A percentile compares a stretch with the other conserved stretches of the same genome.
phyloP scores from a whole-genome alignment of 306 rosid genomes.

The Ormosia semicastrata region DNA sequence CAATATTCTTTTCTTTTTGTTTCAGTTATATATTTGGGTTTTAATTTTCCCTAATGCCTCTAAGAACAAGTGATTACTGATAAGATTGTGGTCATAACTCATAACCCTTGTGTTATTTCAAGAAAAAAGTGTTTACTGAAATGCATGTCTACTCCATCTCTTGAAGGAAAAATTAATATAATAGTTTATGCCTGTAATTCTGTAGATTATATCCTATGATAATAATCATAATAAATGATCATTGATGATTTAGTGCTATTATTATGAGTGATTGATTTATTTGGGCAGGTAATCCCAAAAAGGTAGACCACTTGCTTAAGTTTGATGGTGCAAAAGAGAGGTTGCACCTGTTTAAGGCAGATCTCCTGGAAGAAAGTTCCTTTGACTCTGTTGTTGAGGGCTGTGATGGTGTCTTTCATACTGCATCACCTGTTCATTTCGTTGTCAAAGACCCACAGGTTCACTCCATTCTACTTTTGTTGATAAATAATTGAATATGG shows the following conservation, averaged over 20 bases:
- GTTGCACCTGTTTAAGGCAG: slow-evolving; percentile 40
- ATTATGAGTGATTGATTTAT: neutral
- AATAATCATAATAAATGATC: neutral
- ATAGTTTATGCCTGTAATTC: too few species aligned
- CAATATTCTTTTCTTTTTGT: neutral
- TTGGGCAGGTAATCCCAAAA: slow-evolving; percentile 33
- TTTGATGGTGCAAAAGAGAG: slow-evolving; percentile 60
- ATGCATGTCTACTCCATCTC: too few species aligned
- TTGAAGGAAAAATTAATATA: too few species aligned
- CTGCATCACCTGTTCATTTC: slow-evolving; percentile 39
- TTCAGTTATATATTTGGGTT: neutral
- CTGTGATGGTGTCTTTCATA: slow-evolving; percentile 52
- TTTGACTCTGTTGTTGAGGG: slow-evolving; percentile 41
- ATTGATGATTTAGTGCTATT: neutral
- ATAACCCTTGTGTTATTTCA: too few species aligned
- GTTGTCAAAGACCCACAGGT: slow-evolving; percentile 43
- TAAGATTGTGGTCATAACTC: too few species aligned
- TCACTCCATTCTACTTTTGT: neutral
- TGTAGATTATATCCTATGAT: neutral
- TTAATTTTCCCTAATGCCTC: neutral
- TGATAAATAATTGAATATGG: neutral
- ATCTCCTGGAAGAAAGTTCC: slow-evolving; percentile 49
- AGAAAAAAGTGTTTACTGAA: too few species aligned
- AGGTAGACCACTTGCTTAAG: slow-evolving; percentile 37
- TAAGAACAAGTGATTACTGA: too few species aligned